Base-by-base conservation (phyloP, 1,139 yeast genomes). In the Kurtzmaniella quercitrusa region DNA sequence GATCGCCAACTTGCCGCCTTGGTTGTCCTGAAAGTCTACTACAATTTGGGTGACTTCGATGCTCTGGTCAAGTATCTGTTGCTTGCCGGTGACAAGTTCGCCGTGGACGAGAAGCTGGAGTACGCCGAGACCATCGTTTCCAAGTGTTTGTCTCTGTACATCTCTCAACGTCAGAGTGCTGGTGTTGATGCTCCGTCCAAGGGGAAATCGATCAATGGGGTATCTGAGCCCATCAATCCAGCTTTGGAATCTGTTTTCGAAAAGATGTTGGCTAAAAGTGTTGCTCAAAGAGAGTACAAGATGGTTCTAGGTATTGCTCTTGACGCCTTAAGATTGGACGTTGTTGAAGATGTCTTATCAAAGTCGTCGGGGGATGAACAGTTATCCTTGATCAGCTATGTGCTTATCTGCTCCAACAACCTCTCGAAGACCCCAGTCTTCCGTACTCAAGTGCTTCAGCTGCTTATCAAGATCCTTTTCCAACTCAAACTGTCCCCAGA, bases 41-140 rank as follows among this genome's bases (percentile, higher is more conserved):
- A 90, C 65, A 91, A 94, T 62, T 75, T 93, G 56, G 98, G 98
- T 39, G 98, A 93, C 61, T 90, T 86, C 58, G 95, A 88, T 51
- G 79, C 94, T 5, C 86, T 96, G 11, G 96, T 93, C 51, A 85
- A 80, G 60, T 93, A 83, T 63, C 93, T 96, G 2, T 77, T 93
- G 42, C 83, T 81, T 39, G 94, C 98, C 11, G 96, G 90, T 23
- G 77, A 81, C 36, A 82, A 79, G 55, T 89, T 94, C 59, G 79
- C 91, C 63, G 71, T 90, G 44, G 60, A 77, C 46, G 78, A 73
- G 49, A 75, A 79, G 51, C 77, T 90, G n/a, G 96, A 91, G 67
- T 93, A 81, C 63, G 86, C 85, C 48, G 96, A 94, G 66, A 93
- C 98, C 7, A 88, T 93, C 56, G 94, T 93, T 37, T 86, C 96